Evolutionary conservation across 1,284 basidiomycete genomes (phyloP).

Genomic region (Leccinum insolens): DNA sequence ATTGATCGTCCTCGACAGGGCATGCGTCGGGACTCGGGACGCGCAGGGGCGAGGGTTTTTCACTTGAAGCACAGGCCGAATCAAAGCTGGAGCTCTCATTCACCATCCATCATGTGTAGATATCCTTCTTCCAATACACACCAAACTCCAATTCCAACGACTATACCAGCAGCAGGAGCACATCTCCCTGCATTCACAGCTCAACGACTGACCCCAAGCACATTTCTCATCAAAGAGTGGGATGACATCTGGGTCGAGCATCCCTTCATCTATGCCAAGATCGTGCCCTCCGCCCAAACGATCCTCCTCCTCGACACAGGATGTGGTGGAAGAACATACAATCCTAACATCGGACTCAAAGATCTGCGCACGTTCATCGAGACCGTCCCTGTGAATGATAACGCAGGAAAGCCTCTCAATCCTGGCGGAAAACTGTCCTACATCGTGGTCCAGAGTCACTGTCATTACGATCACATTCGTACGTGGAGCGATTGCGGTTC

Average conservation of each 20-base stretch:
- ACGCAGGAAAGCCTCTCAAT: constrained; percentile 47
- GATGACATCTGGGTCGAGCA: constrained; percentile 54
- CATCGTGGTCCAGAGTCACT: constrained; percentile 52
- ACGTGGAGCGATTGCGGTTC: constrained; percentile 20
- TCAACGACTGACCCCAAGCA: constrained; percentile 44
- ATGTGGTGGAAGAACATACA: constrained; percentile 49
- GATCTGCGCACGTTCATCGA: constrained; percentile 54
- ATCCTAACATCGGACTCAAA: constrained; percentile 43
- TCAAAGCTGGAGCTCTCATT: background rate
- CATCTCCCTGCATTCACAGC: constrained; percentile 43
- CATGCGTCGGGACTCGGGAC: too few relatives aligned
- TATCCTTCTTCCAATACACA: background rate
- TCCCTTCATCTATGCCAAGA: constrained; percentile 56
- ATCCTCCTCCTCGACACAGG: constrained; percentile 57
- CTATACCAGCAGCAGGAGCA: background rate
- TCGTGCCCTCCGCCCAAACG: constrained; percentile 41
- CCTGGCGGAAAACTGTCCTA: constrained; percentile 43
- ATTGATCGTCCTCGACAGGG: too few relatives aligned
- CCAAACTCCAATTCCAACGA: background rate
- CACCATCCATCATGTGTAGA: constrained; percentile 13
- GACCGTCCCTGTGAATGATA: constrained; percentile 44
- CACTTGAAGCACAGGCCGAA: background rate
- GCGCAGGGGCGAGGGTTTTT: background rate
- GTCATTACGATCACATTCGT: constrained; percentile 63
- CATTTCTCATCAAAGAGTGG: constrained; percentile 55